Evolutionary conservation across 208 protist species (phyloP).

Genomic region (Crithidia mellificae): DNA sequence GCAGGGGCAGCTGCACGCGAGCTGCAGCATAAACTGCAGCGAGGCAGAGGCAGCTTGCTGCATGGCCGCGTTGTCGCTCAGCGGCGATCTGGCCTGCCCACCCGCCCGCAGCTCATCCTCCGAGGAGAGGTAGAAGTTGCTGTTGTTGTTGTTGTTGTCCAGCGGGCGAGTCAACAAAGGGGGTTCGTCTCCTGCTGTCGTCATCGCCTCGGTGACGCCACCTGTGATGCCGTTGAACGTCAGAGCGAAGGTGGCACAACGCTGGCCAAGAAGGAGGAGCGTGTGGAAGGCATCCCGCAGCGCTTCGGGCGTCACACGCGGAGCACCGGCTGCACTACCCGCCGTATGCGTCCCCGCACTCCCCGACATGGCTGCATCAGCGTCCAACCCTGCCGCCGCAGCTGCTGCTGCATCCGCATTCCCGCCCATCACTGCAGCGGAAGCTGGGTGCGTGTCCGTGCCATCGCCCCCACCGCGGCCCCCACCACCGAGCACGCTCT

Average conservation of each 20-base stretch:
- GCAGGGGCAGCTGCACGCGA: conserved; percentile 79
- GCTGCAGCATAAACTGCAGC: conserved; percentile 51
- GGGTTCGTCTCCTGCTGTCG: not conserved
- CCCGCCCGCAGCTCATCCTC: conserved; percentile 2
- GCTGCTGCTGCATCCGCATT: not conserved
- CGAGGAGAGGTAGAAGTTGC: conserved; percentile 5
- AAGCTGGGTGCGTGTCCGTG: too few species aligned
- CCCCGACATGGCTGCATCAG: too few species aligned
- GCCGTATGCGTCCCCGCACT: not conserved
- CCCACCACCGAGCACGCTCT: not conserved
- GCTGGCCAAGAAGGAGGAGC: conserved; percentile 36
- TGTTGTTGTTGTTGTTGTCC: too few species aligned
- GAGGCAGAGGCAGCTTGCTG: conserved; percentile 40
- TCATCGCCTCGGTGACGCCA: not conserved
- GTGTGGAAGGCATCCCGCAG: conserved; percentile 33
- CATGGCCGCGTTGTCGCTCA: conserved; percentile 11
- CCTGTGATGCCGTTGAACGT: conserved; percentile 28
- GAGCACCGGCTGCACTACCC: conserved; percentile 4
- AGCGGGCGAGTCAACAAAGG: not conserved
- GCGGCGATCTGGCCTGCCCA: not conserved
- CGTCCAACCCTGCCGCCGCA: too few species aligned
- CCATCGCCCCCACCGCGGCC: too few species aligned
- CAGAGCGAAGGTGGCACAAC: conserved; percentile 31
- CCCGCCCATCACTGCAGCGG: too few species aligned
- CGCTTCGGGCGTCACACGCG: conserved; percentile 13